Evolutionary conservation across 768 basidiomycete genomes (phyloP), one percentile per base, ranked within the genome.

Genomic region (Podaxis sp.): DNA sequence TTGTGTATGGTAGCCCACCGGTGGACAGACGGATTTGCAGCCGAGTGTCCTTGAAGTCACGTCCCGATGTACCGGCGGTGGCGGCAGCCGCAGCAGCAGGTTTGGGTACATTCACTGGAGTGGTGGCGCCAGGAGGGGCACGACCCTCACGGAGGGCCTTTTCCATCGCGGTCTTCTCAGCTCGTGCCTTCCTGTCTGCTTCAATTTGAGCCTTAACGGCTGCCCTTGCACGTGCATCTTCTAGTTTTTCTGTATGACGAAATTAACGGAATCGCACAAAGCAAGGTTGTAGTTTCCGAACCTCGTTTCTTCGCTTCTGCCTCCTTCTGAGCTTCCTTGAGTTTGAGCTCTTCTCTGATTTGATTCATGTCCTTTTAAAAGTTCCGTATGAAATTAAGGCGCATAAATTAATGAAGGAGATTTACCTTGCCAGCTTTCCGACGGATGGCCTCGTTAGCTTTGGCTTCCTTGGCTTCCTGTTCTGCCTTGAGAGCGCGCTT

Each of bases 121-220:
- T 56, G 4, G 64, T 37, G 6, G 63, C 60, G 17, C 68, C 72
- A 5, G 74, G 73, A 12, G 79, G 58, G 10, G 76, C 72, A 58
- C 78, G 78, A 1, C 96, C 96, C 38, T 96, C 94, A 36, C 96
- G 84, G 6, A 96, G 72, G 0, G 95, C 96, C 73, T 98, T 98
- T 76, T 98, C 96, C 52, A 88, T 80, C 0, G 95, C 95, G 1
- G 88, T 81, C 69, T 92, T 95, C 71, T 91, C 95, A 0, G 93
- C 93, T 20, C 96, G 87, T 8, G 86, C 89, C 57, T 85, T 85
- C 77, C 95, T 99, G 61, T 69, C 68, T 6, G 89, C 92, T 74
- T 96, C 95, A 66, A 98, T 97, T 73, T 97, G 95, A 0, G 91
- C 93, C 72, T 94, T 95, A 70, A 98, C 80, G 0, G 91, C 91